Conservation (phyloP, 768 basidiomycete genomes). For the Boletus rubescentipes region DNA sequence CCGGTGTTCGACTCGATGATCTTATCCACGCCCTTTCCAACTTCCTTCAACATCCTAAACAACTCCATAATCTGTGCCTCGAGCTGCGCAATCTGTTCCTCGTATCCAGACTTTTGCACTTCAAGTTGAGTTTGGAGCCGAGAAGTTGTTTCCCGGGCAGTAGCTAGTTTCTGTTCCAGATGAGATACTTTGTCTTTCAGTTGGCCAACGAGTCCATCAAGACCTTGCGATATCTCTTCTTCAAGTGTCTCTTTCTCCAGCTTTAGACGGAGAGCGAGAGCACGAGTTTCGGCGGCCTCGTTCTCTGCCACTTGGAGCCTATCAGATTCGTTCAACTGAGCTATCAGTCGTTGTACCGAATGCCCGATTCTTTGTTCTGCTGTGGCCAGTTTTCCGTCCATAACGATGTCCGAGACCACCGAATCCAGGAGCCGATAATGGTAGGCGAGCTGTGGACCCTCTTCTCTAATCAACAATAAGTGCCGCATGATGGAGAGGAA, state of each 20-base stretch:
- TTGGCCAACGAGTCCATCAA: slow-evolving; percentile 80
- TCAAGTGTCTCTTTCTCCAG: slow-evolving; percentile 83
- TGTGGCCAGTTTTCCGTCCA: slow-evolving; percentile 85
- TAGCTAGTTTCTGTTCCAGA: slow-evolving; percentile 72
- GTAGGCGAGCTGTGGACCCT: slow-evolving; percentile 78
- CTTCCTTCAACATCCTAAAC: slow-evolving; percentile 90
- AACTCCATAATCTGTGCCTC: slow-evolving; percentile 92
- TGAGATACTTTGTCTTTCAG: slow-evolving; percentile 69
- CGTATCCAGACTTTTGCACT: slow-evolving; percentile 74
- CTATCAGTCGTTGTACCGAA: slow-evolving; percentile 85
- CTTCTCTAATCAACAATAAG: slow-evolving; percentile 84
- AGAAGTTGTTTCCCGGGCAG: slow-evolving; percentile 77
- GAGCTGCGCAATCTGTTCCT: slow-evolving; percentile 83
- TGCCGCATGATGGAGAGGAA: slow-evolving; percentile 95
- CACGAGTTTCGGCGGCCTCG: slow-evolving; percentile 70
- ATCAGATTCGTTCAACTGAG: slow-evolving; percentile 89
- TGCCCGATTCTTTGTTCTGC: slow-evolving; percentile 85
- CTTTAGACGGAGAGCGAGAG: slow-evolving; percentile 60
- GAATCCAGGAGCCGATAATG: slow-evolving; percentile 92
- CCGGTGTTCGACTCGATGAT: slow-evolving; percentile 62
- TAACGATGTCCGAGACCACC: slow-evolving; percentile 85
- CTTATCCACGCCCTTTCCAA: slow-evolving; percentile 72
- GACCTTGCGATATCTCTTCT: slow-evolving; percentile 76
- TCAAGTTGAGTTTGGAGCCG: slow-evolving; percentile 76
- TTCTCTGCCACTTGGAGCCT: slow-evolving; percentile 73